Conservation (phyloP, 2,329 filamentous ascomycete species). For the Trichoderma hamatum region DNA sequence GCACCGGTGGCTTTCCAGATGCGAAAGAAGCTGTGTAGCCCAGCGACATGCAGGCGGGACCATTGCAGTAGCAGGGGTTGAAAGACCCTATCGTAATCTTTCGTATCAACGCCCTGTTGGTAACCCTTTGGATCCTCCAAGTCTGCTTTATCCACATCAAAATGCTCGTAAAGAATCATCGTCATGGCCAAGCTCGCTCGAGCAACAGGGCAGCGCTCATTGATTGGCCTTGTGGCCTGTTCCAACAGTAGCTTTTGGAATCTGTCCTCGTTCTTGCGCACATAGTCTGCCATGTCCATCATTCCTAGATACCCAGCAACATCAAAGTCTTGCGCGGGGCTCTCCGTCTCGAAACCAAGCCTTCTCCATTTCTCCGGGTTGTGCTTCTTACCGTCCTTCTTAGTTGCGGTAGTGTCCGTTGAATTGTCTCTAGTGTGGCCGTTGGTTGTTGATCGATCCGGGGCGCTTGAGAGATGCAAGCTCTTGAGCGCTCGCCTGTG, state of each 20-base stretch:
- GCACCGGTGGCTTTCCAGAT: slow-evolving; percentile 92
- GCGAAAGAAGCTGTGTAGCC: slow-evolving; percentile 83
- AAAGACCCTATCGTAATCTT: slow-evolving; percentile 84
- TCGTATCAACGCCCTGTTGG: slow-evolving; percentile 73
- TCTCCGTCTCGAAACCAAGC: slow-evolving; percentile 89
- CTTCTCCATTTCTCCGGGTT: slow-evolving; percentile 92
- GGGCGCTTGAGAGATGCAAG: slow-evolving; percentile 79
- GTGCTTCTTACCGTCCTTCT: slow-evolving; percentile 70
- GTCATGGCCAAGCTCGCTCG: slow-evolving; percentile 86
- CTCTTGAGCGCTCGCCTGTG: slow-evolving; percentile 86
- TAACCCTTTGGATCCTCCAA: slow-evolving; percentile 77
- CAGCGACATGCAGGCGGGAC: slow-evolving; percentile 85
- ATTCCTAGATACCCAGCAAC: slow-evolving; percentile 86
- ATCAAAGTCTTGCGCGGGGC: slow-evolving; percentile 82
- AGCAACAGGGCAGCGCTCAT: slow-evolving; percentile 83
- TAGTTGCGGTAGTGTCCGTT: slow-evolving; percentile 42
- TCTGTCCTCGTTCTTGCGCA: slow-evolving; percentile 85
- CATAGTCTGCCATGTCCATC: slow-evolving; percentile 96
- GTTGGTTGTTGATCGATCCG: slow-evolving; percentile 53
- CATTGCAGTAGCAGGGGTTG: slow-evolving; percentile 88
- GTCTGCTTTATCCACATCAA: slow-evolving; percentile 86
- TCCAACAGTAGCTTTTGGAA: slow-evolving; percentile 93
- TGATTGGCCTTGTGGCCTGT: slow-evolving; percentile 72
- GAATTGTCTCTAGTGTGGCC: slow-evolving; percentile 45
- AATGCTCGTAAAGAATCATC: slow-evolving; percentile 89